Conservation (phyloP, 2,329 filamentous ascomycete genomes). For the Xenosphaeropsis pyriputrescens region DNA sequence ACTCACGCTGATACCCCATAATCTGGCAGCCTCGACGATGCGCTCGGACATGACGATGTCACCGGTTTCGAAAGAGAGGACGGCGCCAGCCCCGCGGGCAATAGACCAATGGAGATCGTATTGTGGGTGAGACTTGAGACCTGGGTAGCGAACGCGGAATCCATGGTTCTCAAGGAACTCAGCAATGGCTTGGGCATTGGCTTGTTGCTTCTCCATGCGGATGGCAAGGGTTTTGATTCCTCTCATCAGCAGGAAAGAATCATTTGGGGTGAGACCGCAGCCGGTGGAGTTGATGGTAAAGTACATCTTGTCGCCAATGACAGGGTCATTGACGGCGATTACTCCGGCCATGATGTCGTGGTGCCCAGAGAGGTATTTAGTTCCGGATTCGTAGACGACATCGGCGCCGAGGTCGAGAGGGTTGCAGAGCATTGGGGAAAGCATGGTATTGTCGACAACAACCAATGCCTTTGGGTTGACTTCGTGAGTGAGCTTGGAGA, state of each 20-base stretch:
- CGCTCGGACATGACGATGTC: constrained; percentile 71
- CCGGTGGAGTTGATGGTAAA: constrained; percentile 96
- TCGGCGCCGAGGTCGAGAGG: constrained; percentile 90
- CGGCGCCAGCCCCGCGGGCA: constrained; percentile 84
- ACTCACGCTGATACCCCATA: constrained; percentile 93
- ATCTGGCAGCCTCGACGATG: constrained; percentile 81
- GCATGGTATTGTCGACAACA: constrained; percentile 97
- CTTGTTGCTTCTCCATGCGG: constrained; percentile 96
- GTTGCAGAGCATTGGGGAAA: constrained; percentile 87
- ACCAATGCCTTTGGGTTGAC: constrained; percentile 69
- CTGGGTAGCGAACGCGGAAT: constrained; percentile 91
- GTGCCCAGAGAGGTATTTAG: constrained; percentile 94
- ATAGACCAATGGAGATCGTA: constrained; percentile 94
- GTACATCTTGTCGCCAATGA: constrained; percentile 77
- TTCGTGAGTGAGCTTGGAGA: constrained; percentile 63
- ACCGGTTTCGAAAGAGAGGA: constrained; percentile 92
- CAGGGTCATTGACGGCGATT: constrained; percentile 73
- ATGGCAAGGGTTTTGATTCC: constrained; percentile 95
- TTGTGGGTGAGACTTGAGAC: constrained; percentile 86
- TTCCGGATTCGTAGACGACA: constrained; percentile 93
- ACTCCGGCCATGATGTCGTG: constrained; percentile 99
- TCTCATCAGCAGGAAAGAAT: constrained; percentile 88
- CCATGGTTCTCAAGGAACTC: constrained; percentile 82
- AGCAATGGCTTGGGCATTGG: constrained; percentile 81
- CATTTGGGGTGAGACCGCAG: constrained; percentile 86